phyloP scores from a whole-genome alignment of 2,329 filamentous ascomycete genomes.

The Talaromyces albobiverticillius region DNA sequence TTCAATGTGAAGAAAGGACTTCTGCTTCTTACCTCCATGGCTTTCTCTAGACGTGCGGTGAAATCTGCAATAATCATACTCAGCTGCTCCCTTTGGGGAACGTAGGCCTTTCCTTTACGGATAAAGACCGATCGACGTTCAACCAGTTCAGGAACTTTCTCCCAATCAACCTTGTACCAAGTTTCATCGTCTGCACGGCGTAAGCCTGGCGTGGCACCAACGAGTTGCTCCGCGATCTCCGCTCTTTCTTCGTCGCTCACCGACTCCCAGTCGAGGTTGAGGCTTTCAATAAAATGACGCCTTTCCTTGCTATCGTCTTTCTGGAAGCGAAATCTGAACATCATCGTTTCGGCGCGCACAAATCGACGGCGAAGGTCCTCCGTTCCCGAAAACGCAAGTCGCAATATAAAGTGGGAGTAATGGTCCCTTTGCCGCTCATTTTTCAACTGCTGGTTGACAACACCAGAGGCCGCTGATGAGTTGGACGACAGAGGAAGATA shows the following conservation, averaged over 20 bases:
- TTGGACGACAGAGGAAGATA: slow-evolving; percentile 78
- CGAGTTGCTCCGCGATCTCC: slow-evolving; percentile 61
- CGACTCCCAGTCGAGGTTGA: slow-evolving; percentile 81
- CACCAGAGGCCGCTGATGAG: slow-evolving; percentile 56
- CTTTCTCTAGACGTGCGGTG: slow-evolving; percentile 70
- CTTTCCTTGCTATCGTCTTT: slow-evolving; percentile 73
- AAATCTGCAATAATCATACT: slow-evolving; percentile 91
- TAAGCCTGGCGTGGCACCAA: slow-evolving; percentile 53
- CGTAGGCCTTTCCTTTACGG: slow-evolving; percentile 80
- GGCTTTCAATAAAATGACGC: slow-evolving; percentile 68
- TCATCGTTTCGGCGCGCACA: slow-evolving; percentile 77
- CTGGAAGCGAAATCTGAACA: slow-evolving; percentile 80
- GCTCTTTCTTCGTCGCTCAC: slow-evolving; percentile 77
- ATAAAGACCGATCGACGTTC: slow-evolving; percentile 75
- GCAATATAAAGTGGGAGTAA: slow-evolving; percentile 95
- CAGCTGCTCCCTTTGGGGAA: slow-evolving; percentile 80
- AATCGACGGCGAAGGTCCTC: slow-evolving; percentile 88
- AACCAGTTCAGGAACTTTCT: slow-evolving; percentile 83
- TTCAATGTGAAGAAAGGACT: not conserved
- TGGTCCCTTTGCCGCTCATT: slow-evolving; percentile 89
- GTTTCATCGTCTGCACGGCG: slow-evolving; percentile 67
- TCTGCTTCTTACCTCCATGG: slow-evolving; percentile 66
- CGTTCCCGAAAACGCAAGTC: slow-evolving; percentile 86
- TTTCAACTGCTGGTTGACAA: slow-evolving; percentile 53
- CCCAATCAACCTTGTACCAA: slow-evolving; percentile 98